Evolutionary conservation across 768 basidiomycete genomes (phyloP), one percentile per base, ranked within the genome.

Genomic region (Sistotremastrum suecicum): DNA sequence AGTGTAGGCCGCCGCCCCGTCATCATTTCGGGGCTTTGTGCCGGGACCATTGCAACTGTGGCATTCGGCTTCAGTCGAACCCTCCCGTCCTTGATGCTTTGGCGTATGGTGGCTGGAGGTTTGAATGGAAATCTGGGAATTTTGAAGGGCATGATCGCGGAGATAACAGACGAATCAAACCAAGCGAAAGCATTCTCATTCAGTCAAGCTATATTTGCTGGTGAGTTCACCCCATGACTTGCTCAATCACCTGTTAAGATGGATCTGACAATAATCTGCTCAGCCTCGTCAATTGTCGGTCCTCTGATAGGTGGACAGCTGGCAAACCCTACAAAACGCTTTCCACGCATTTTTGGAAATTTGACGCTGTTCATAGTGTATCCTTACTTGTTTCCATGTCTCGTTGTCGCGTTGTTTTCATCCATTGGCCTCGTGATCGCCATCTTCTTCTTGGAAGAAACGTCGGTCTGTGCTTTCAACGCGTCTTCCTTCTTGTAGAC

Each of bases 401-500:
- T 62, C 4, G 56, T 58, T 11, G 60, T 70, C 3, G 66, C 58
- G 5, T 12, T 53, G 4, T 47, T 68, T 9, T 60, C 71, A 0
- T 58, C 69, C 7, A 8, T 57, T 1, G 55, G 63, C 9, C 68
- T 66, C 39, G 36, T 58, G 1, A 48, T 68, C 32, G 63, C 63
- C 0, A 52, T 58, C 12, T 12, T 68, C 11, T 63, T 62, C 10
- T 55, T 75, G 29, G 65, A 70, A 50, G 74, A 75, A 20, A 71
- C 20, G 20, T 20, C 20, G 20, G 20, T 20, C 20, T 20, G 20
- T 20, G 20, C 20, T 20, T 20, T 20, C 20, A 20, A 20, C 20
- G 5, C 39, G n/a, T 37, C 82, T 84, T 0, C 83, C 84, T 10
- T 60, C 1, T 80, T 30, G 62, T 85, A 20, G 84, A 84, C 39